Evolutionary conservation across 768 basidiomycete species (phyloP).

Genomic region (Mrakia hoshinonis): DNA sequence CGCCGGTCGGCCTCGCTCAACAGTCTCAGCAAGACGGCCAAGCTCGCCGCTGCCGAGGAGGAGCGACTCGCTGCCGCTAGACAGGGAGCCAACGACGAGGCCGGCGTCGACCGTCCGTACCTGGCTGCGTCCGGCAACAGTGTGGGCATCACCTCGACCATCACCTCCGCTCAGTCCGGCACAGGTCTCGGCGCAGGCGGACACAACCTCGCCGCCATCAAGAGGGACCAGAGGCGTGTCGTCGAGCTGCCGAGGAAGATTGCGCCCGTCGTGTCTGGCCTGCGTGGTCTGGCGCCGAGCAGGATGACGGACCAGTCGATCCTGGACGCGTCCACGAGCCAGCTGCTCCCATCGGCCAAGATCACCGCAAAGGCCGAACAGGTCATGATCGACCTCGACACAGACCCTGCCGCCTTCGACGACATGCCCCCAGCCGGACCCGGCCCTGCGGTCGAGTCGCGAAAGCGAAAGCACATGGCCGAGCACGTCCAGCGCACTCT

Average conservation of each 20-base stretch:
- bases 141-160: constrained; percentile 80
- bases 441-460: neutral
- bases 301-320: constrained; percentile 30
- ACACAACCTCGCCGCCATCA: constrained; percentile 26
- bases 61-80: constrained; percentile 20
- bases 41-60: constrained; percentile 20
- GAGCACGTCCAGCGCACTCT: constrained; percentile 33
- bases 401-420: neutral
- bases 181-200: constrained; percentile 33
- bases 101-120: constrained; percentile 43
- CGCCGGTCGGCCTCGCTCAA: constrained; percentile 39
- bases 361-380: constrained; percentile 19
- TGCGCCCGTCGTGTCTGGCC: constrained; percentile 16
- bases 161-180: constrained; percentile 54
- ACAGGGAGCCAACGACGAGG: neutral
- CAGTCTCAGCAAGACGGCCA: constrained; percentile 34
- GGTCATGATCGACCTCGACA: constrained; percentile 19
- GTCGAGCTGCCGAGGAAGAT: constrained; percentile 40
- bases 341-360: constrained; percentile 5
- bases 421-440: constrained; percentile 29
- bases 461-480: constrained; percentile 29
- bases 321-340: constrained; percentile 2
- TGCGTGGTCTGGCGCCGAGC: constrained; percentile 14
- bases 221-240: constrained; percentile 35
- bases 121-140: constrained; percentile 93